phyloP scores from a whole-genome alignment of 2,329 filamentous ascomycete genomes.

The Ophiostoma quercus region DNA sequence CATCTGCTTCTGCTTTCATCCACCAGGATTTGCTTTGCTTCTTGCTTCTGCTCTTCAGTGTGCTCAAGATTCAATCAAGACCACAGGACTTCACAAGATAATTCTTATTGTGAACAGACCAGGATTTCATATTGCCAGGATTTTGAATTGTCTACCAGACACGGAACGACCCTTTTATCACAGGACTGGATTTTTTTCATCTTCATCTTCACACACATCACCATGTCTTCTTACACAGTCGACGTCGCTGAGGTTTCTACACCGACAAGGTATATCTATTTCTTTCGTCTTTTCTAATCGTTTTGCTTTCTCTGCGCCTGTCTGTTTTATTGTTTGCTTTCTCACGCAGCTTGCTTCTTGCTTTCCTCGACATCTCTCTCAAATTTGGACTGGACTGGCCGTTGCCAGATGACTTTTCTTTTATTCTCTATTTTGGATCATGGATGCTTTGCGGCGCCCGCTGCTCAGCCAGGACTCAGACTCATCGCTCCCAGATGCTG shows the following conservation, averaged over 20 bases:
- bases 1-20: background rate
- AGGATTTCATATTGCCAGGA: background rate
- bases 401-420: background rate
- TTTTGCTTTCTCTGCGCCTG: constrained; percentile 25
- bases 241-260: constrained; percentile 57
- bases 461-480: background rate
- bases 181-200: background rate
- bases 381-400: constrained; percentile 12
- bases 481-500: background rate
- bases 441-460: background rate
- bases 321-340: background rate
- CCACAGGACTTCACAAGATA: background rate
- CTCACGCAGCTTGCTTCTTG: constrained; percentile 21
- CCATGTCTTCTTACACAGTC: constrained; percentile 51
- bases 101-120: background rate
- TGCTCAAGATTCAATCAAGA: background rate
- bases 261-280: constrained; percentile 56
- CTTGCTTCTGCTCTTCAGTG: background rate
- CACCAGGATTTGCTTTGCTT: constrained; percentile 13
- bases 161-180: constrained; percentile 14
- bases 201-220: constrained; percentile 16
- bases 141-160: constrained; percentile 13
- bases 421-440: background rate
- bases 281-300: constrained; percentile 32
- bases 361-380: constrained; percentile 23